These are phyloP conservation scores for Pichia sp. DNA, from an alignment of 1,139 yeast genomes.

Conservation along the genomic window DNA sequence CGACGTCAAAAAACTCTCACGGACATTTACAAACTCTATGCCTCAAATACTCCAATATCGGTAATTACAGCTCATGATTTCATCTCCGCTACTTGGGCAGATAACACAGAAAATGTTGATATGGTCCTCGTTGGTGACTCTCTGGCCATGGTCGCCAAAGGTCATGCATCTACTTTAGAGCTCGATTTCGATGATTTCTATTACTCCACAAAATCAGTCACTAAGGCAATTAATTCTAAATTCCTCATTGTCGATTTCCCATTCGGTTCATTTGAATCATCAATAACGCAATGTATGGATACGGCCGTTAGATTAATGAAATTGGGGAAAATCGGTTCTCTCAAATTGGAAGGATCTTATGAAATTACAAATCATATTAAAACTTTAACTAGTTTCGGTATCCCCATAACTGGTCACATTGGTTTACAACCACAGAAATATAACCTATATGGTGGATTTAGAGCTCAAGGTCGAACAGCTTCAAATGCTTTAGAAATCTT, in stretches of 20 bases:
- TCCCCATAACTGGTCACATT: constrained; percentile 88
- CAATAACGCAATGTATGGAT: constrained; percentile 56
- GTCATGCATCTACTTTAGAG: constrained; percentile 72
- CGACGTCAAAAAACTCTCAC: constrained; percentile 29
- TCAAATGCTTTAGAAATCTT: constrained; percentile 51
- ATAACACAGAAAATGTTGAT: constrained; percentile 55
- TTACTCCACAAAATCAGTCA: constrained; percentile 68
- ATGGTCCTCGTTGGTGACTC: constrained; percentile 85
- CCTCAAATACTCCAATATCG: constrained; percentile 42
- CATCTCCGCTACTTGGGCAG: constrained; percentile 69
- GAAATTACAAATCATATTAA: constrained; percentile 44
- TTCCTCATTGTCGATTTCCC: constrained; percentile 85
- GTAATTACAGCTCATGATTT: constrained; percentile 86
- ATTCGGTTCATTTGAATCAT: constrained; percentile 74
- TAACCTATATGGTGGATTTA: constrained; percentile 77
- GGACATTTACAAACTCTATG: constrained; percentile 40
- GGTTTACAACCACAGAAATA: constrained; percentile 90
- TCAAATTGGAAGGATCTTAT: constrained; percentile 83
- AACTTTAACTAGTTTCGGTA: constrained; percentile 56
- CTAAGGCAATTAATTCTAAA: constrained; percentile 60
- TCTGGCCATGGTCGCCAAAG: constrained; percentile 84
- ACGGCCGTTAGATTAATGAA: constrained; percentile 57
- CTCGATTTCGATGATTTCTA: constrained; percentile 71
- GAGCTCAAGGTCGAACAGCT: constrained; percentile 67
- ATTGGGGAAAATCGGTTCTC: constrained; percentile 61